These are phyloP conservation scores for Bolboschoenus planiculmis DNA, from an alignment of 176 grass and related monocot species.

Conservation along the genomic window DNA sequence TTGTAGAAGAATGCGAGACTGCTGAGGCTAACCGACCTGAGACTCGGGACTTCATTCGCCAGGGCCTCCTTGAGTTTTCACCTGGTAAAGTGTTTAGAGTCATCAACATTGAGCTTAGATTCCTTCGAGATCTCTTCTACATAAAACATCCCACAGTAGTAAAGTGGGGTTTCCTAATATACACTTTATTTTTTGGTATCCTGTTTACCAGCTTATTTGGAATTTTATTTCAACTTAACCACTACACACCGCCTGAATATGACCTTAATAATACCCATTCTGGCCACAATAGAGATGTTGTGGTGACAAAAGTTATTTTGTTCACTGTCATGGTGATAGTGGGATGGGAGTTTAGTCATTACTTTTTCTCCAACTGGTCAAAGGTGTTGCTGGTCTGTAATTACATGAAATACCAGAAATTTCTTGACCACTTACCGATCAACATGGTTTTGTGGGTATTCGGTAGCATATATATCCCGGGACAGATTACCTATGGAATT, in stretches of 20 bases:
- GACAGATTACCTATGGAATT: neutral
- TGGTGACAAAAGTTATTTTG: neutral
- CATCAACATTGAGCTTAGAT: conserved; percentile 17
- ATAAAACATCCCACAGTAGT: conserved; percentile 13
- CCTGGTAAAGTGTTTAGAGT: neutral
- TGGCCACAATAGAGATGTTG: neutral
- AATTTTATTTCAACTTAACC: neutral
- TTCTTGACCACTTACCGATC: neutral
- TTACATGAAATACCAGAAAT: neutral
- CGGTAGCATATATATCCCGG: neutral
- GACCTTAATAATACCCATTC: neutral
- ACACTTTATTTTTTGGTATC: neutral
- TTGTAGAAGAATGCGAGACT: neutral
- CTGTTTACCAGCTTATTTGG: neutral
- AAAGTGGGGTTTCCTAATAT: neutral
- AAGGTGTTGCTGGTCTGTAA: conserved; percentile 1
- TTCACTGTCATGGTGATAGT: neutral
- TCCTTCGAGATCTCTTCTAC: conserved; percentile 16
- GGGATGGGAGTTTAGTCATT: neutral
- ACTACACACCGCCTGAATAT: neutral
- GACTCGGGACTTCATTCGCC: neutral
- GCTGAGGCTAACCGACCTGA: neutral
- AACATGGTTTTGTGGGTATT: neutral
- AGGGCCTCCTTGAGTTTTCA: neutral
- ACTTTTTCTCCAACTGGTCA: conserved; percentile 19